A percentile compares a stretch with the other conserved stretches of the same genome.
Conservation (phyloP, 495 filamentous ascomycete genomes). For the Aspergillus conjunctus region DNA sequence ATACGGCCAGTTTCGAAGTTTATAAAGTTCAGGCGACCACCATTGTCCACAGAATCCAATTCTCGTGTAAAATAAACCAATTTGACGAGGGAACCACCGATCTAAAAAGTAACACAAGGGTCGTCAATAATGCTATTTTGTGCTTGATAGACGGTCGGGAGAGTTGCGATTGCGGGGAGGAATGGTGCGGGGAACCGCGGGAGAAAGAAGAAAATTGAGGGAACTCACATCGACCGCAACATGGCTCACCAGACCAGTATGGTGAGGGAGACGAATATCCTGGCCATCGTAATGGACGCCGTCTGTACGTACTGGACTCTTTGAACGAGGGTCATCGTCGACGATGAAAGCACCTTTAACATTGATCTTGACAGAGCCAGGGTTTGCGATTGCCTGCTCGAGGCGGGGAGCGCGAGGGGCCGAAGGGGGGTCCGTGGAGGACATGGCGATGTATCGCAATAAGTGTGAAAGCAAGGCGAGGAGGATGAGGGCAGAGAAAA, state of each 20-base stretch:
- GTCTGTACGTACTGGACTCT: conserved; percentile 51
- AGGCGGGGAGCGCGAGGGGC: conserved; percentile 35
- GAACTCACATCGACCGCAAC: conserved; percentile 88
- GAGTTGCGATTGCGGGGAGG: conserved; percentile 38
- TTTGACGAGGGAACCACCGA: conserved; percentile 93
- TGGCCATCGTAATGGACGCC: conserved; percentile 76
- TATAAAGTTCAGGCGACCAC: conserved; percentile 90
- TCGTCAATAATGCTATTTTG: conserved; percentile 28
- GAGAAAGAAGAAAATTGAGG: conserved; percentile 19
- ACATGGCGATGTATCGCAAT: conserved; percentile 24
- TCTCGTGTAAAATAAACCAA: conserved; percentile 96
- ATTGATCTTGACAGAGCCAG: conserved; percentile 88
- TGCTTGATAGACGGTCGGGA: conserved; percentile 9
- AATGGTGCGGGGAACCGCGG: conserved; percentile 35
- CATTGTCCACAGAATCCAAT: conserved; percentile 71
- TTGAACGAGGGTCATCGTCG: conserved; percentile 68
- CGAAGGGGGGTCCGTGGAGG: conserved; percentile 25
- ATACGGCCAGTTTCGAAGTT: conserved; percentile 95
- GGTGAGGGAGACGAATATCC: conserved; percentile 94
- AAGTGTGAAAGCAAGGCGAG: conserved; percentile 21
- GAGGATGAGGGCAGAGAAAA: conserved; percentile 7
- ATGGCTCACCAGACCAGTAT: conserved; percentile 90
- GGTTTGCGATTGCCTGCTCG: conserved; percentile 77
- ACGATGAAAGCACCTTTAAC: conserved; percentile 95
- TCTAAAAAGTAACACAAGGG: conserved; percentile 54